phyloP scores from a whole-genome alignment of 2,329 filamentous ascomycete species.

The Microsporum canis region DNA sequence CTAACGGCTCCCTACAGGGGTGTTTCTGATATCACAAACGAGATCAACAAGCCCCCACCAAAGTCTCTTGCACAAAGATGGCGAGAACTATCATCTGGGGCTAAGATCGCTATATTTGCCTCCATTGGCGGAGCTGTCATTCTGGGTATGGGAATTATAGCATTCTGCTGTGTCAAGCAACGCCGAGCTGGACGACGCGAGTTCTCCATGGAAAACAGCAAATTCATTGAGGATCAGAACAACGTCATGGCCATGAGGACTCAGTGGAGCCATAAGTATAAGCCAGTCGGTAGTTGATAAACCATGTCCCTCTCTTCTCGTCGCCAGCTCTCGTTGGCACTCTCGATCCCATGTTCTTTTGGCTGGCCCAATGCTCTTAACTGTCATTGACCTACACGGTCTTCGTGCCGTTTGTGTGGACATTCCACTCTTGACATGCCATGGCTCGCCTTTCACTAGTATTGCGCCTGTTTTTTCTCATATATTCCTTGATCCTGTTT shows the following conservation, averaged over 20 bases:
- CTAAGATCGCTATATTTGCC: slow-evolving; percentile 39
- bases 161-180: slow-evolving; percentile 41
- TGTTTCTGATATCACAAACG: slow-evolving; percentile 41
- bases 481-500: background rate
- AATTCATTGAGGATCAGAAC: slow-evolving; percentile 32
- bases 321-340: background rate
- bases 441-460: background rate
- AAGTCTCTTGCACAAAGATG: slow-evolving; percentile 32
- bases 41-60: slow-evolving; percentile 26
- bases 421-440: background rate
- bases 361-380: slow-evolving; percentile 9
- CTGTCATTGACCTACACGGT: background rate
- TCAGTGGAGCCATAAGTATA: slow-evolving; percentile 30
- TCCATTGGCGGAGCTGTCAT: slow-evolving; percentile 28
- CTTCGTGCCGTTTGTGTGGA: background rate
- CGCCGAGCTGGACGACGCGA: slow-evolving; percentile 41
- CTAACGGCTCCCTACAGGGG: slow-evolving; percentile 45
- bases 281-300: slow-evolving; percentile 8
- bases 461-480: background rate
- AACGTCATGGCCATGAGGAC: slow-evolving; percentile 30
- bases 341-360: slow-evolving; percentile 1
- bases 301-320: background rate
- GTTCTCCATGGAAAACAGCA: slow-evolving; percentile 37
- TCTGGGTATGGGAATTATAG: slow-evolving; percentile 26
- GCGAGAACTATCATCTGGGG: slow-evolving; percentile 34